Evolutionary conservation across 768 basidiomycete species (phyloP), one percentile per base, ranked within the genome.

Genomic region (Mycena haematopus): DNA sequence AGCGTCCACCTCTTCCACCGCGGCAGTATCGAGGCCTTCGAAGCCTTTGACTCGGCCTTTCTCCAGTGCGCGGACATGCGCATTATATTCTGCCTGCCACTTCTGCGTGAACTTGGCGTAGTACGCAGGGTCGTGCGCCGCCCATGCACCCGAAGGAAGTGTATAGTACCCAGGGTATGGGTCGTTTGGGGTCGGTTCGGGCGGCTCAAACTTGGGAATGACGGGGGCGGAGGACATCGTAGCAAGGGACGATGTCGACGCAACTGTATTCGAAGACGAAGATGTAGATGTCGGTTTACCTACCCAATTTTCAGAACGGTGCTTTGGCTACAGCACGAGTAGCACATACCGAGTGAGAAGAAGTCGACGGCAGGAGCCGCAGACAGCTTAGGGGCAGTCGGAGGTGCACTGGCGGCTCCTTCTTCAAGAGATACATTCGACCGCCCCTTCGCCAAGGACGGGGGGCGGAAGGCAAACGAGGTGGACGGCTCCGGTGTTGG

Each of bases 81-180:
- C 84, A 65, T 91, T 82, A 66, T 92, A 92, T 25, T 89, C 89
- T 19, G 74, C 72, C 69, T 91, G 80, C 93, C 92, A 94, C 70
- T 86, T 88, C 59, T 85, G 82, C 68, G 86, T 80, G 72, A 89
- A 90, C 49, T 78, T 82, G 21, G 79, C 80, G 68, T 91, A 95
- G 73, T 91, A 92, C 35, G 71, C 80, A 0, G 84, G 74, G 54
- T 95, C 91, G 70, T 94, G 82, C 0, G 87, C 85, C 25, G 85
- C 89, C 87, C 93, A 96, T 35, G 82, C 74, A 19, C 93, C 93
- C 8, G 91, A 89, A 0, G 93, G 92, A 21, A 90, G 81, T 56
- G 89, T 87, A 68, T 95, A 94, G 77, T 95, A 95, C 7, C 93
- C 93, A 0, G 93, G 93, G 73, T 93, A 93, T 17, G 85, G 84